phyloP scores from a whole-genome alignment of 805 yeast genomes.

The Saccharomycopsis babjevae region DNA sequence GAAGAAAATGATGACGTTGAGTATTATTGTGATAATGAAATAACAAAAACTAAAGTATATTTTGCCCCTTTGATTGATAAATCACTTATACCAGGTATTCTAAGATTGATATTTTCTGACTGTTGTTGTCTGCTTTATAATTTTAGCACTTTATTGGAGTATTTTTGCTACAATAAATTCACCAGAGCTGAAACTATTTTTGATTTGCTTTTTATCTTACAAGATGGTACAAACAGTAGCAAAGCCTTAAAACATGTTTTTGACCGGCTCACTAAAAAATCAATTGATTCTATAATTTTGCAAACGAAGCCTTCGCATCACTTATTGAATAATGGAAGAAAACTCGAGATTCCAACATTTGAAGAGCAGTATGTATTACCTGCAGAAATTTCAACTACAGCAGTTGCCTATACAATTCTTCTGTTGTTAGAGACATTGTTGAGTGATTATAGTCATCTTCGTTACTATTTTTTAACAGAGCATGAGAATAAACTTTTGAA shows the following conservation, averaged over 20 bases:
- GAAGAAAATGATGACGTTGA: conserved; percentile 19
- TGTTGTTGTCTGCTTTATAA: conserved; percentile 18
- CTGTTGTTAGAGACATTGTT: conserved; percentile 65
- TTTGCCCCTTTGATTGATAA: conserved; percentile 63
- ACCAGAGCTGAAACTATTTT: conserved; percentile 68
- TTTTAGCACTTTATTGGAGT: conserved; percentile 54
- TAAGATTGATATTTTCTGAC: conserved; percentile 66
- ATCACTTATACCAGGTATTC: conserved; percentile 61
- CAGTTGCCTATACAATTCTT: conserved; percentile 67
- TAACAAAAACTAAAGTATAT: conserved; percentile 31
- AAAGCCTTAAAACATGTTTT: conserved; percentile 53
- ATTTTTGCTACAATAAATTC: conserved; percentile 66
- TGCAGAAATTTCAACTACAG: conserved; percentile 51
- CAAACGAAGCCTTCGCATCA: background rate
- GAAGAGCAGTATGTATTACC: conserved; percentile 33
- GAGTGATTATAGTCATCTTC: conserved; percentile 54
- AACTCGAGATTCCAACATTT: conserved; percentile 4
- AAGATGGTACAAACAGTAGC: conserved; percentile 63
- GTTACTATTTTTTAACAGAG: conserved; percentile 69
- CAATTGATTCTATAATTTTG: conserved; percentile 23
- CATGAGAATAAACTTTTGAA: conserved; percentile 37
- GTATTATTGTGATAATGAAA: conserved; percentile 21
- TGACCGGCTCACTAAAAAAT: conserved; percentile 42
- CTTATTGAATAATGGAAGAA: background rate
- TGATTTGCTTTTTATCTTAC: conserved; percentile 53